A percentile compares a stretch with the other conserved stretches of the same genome.
phyloP scores from a whole-genome alignment of 2,329 filamentous ascomycete species.

The Ceratocystis destructans region DNA sequence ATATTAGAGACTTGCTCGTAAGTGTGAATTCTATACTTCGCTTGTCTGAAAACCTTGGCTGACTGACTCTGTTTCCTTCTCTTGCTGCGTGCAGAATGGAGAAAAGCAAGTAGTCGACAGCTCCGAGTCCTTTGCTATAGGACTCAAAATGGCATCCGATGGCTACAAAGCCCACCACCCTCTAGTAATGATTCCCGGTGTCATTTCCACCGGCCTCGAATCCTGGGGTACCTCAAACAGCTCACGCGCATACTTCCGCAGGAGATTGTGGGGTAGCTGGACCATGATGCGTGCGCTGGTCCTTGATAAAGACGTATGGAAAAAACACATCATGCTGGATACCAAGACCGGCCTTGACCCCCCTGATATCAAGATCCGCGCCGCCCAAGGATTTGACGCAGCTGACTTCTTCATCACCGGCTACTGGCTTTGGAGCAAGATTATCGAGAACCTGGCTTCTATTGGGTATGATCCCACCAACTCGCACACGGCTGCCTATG shows the following conservation, averaged over 20 bases:
- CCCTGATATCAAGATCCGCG: constrained; percentile 74
- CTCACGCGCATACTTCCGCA: constrained; percentile 83
- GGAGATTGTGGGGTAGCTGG: constrained; percentile 94
- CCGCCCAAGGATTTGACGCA: constrained; percentile 92
- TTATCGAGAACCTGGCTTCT: constrained; percentile 88
- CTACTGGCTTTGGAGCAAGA: constrained; percentile 99
- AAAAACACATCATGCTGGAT: constrained; percentile 93
- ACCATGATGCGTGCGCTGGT: constrained; percentile 96
- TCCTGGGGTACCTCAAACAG: constrained; percentile 84
- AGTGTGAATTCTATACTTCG: constrained; percentile 24
- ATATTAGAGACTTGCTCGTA: constrained; percentile 75
- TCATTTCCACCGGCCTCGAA: constrained; percentile 93
- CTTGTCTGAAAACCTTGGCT: too few species aligned
- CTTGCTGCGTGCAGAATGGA: constrained; percentile 43
- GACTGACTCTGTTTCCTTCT: too few species aligned
- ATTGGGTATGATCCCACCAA: constrained; percentile 87
- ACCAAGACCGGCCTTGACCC: constrained; percentile 83
- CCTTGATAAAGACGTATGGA: constrained; percentile 87
- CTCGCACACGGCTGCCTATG: constrained; percentile 58
- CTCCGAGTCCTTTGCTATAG: constrained; percentile 89
- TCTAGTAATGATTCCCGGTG: constrained; percentile 92
- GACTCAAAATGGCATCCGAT: constrained; percentile 65
- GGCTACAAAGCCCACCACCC: constrained; percentile 73
- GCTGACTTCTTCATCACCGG: constrained; percentile 85
- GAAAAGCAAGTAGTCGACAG: constrained; percentile 71